Percentiles rank a stretch among this genome's conserved stretches.
These are phyloP conservation scores for Fusarium pseudonygamai DNA, from an alignment of 2,329 filamentous ascomycete genomes.

Conservation along the genomic window DNA sequence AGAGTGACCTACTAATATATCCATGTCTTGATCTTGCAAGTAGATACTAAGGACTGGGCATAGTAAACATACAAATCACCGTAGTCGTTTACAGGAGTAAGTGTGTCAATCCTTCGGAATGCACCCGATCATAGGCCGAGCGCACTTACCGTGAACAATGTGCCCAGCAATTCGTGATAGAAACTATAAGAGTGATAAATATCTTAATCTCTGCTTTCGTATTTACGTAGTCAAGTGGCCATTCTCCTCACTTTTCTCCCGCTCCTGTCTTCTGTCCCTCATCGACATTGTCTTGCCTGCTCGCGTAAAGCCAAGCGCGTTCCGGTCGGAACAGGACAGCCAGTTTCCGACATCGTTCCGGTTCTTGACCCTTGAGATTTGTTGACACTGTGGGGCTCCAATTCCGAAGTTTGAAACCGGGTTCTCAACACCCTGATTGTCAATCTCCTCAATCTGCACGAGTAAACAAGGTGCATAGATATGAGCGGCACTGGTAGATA, in stretches of 20 bases:
- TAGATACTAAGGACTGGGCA: too few relatives aligned
- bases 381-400: neutral
- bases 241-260: neutral
- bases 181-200: neutral
- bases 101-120: neutral
- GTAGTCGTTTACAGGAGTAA: too few relatives aligned
- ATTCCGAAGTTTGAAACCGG: neutral
- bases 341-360: neutral
- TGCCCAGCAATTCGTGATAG: fast-evolving
- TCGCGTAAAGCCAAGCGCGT: neutral
- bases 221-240: neutral
- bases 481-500: neutral
- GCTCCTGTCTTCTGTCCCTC: too few relatives aligned
- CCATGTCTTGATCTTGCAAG: fast-evolving
- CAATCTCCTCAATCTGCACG: neutral
- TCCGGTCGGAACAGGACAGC: neutral
- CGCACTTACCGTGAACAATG: fast-evolving
- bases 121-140: fast-evolving
- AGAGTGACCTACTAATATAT: fast-evolving
- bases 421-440: neutral
- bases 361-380: neutral
- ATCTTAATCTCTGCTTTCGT: too few relatives aligned
- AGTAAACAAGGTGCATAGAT: neutral
- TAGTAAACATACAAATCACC: too few relatives aligned
- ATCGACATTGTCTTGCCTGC: neutral